phyloP scores from a whole-genome alignment of 495 filamentous ascomycete genomes.

The Podospora fimiseda region DNA sequence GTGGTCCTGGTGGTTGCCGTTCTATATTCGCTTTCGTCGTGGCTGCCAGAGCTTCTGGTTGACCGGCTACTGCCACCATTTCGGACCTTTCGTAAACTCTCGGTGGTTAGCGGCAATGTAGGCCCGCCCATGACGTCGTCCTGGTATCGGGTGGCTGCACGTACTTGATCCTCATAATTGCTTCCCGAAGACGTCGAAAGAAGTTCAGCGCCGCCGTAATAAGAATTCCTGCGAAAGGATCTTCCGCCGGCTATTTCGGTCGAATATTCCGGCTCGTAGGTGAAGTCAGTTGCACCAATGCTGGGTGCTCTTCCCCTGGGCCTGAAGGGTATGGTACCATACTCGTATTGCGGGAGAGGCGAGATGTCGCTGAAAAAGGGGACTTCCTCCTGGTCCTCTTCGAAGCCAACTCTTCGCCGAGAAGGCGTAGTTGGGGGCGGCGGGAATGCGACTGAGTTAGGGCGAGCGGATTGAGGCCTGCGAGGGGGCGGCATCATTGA shows the following conservation, averaged over 20 bases:
- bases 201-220: conserved; percentile 26
- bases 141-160: conserved; percentile 43
- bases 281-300: conserved; percentile 14
- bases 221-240: conserved; percentile 24
- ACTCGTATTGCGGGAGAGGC: conserved; percentile 20
- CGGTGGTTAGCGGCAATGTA: conserved; percentile 42
- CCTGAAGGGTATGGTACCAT: conserved; percentile 12
- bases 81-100: conserved; percentile 41
- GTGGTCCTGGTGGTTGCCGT: conserved; percentile 51
- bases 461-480: conserved; percentile 37
- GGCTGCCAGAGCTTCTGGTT: conserved; percentile 46
- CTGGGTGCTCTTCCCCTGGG: conserved; percentile 16
- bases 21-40: conserved; percentile 51
- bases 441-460: conserved; percentile 27
- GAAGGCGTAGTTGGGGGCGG: conserved; percentile 29
- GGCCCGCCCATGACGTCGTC: conserved; percentile 41
- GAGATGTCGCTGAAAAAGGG: conserved; percentile 30
- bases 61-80: conserved; percentile 45
- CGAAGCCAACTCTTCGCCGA: conserved; percentile 29
- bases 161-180: conserved; percentile 46
- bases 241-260: conserved; percentile 27
- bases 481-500: conserved; percentile 35
- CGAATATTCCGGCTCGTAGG: conserved; percentile 22
- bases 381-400: conserved; percentile 23
- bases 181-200: conserved; percentile 22